Evolutionary conservation across 2,329 filamentous ascomycete genomes (phyloP), one percentile per base, ranked within the genome.

Genomic region (Arthrobotrys iridis): DNA sequence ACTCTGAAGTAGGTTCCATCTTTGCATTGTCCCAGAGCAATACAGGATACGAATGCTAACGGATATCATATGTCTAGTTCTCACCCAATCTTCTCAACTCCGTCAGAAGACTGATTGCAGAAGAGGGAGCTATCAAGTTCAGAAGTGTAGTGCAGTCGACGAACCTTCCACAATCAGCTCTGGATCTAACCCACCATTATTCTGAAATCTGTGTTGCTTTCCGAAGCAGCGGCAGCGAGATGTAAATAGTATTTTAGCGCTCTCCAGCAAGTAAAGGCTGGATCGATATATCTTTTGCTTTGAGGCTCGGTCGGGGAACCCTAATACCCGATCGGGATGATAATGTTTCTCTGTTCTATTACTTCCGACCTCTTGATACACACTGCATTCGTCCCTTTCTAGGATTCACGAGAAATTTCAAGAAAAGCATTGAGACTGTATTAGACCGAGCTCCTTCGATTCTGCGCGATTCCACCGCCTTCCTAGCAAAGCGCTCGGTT

Each of bases 81-180:
- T 97, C 93, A 15, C 95, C 95, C 0, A 90, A 93, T 77, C 87
- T 99, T 45, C 87, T 99, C 63, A 92, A 90, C 82, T 90, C 92
- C 2, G 92, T 98, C 80, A 90, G 95, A 77, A 93, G 92, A 78
- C 85, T 99, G 78, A 99, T 99, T 81, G 95, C 98, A 83, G 93
- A 97, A 78, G 95, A 99, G 83, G 95, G 95, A 71, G 94, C 94
- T 0, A 92, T 99, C 82, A 99, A 99, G 84, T 91, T 99, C 64
- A 88, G 95, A 81, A 97, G 93, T 82, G 97, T 99, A 81, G 93
- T 99, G 63, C 95, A 99, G 83, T 93, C 94, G 1, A 98, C 94
- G 1, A 97, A 91, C 82, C 84, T 99, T 77, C 93, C 94, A 8
- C 95, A 98, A 83, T 90, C 91, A 73, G 93, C 99, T 40, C 86